A percentile compares a stretch with the other conserved stretches of the same genome.
These are phyloP conservation scores for Whalleya microplaca DNA, from an alignment of 2,329 filamentous ascomycete genomes.

Conservation along the genomic window DNA sequence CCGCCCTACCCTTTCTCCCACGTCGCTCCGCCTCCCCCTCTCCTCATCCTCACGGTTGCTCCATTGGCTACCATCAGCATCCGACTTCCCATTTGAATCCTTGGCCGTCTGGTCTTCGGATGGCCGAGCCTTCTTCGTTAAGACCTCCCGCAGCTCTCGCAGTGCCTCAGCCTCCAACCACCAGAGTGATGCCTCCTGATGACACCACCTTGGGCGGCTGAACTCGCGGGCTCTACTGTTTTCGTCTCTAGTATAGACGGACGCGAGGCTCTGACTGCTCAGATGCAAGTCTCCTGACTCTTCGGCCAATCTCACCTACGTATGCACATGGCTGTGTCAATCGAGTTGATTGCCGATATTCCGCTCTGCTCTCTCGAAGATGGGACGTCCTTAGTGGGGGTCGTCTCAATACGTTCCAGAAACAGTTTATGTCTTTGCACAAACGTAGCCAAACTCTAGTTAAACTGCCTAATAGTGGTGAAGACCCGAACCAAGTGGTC, in stretches of 20 bases:
- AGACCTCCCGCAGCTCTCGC: slow-evolving; percentile 24
- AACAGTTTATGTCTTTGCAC: slow-evolving; percentile 1
- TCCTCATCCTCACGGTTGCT: slow-evolving; percentile 5
- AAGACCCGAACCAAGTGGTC: slow-evolving; percentile 9
- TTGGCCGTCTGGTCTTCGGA: slow-evolving; percentile 24
- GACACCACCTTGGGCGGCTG: slow-evolving; percentile 20
- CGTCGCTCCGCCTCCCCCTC: slow-evolving; percentile 25
- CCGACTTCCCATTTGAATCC: slow-evolving; percentile 20
- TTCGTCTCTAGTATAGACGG: slow-evolving; percentile 13
- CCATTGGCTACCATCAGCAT: slow-evolving; percentile 24
- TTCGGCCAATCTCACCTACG: slow-evolving; percentile 21
- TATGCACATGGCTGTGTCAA: slow-evolving; percentile 6
- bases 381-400: not conserved
- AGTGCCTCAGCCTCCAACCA: slow-evolving; percentile 29
- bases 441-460: slow-evolving; percentile 1
- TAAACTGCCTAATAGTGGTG: not conserved
- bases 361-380: slow-evolving; percentile 17
- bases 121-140: slow-evolving; percentile 19
- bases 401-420: slow-evolving; percentile 1
- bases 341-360: slow-evolving; percentile 23
- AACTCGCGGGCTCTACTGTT: slow-evolving; percentile 13
- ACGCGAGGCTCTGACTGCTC: slow-evolving; percentile 18
- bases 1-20: slow-evolving; percentile 25
- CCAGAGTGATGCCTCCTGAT: slow-evolving; percentile 20
- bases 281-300: slow-evolving; percentile 30